Evolutionary conservation across 1,284 basidiomycete species (phyloP), one percentile per base, ranked within the genome.

Genomic region (Irpex sp.): DNA sequence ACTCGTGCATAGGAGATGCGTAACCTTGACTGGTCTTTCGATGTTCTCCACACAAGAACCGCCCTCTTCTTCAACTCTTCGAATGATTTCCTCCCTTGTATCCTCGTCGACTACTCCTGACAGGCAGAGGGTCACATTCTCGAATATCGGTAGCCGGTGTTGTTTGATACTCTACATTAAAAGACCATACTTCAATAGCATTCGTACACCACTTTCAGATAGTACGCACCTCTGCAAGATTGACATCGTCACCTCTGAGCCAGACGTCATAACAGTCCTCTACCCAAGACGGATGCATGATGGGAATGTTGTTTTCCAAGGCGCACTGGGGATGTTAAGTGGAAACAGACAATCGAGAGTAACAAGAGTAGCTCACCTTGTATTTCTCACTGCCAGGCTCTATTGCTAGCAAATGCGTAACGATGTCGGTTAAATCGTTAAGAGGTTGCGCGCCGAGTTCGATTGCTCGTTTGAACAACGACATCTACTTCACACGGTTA

Each of bases 311-410:
- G 50, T 85, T 83, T 67, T 88, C 82, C 51, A 94, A 70, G 0
- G 93, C 93, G 67, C 89, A 93, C 87, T 93, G 69, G 1, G 36
- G n/a, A 6, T 19, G 33, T 15, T 37, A 13, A 60, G 54, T n/a
- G 33, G 33, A 46, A 15, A 19, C 4, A 11, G 37, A 19, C 39
- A 33, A 46, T 50, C 26, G 35, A 31, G 33, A n/a, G 2, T 13
- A 21, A 11, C 1, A 11, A 13, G 17, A 33, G 37, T 57, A 39
- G 31, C 71, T 37, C 53, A 72, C 91, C 71, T 72, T 77, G 71
- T 94, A 94, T 72, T 95, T 95, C n/a, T 87, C 81, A 26, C 90
- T 87, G 5, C 89, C 90, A 65, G 89, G 86, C 15, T 77, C 76
- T 33, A 76, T 78, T 0, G 92, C 90, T 54, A 95, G 78, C 43